Conservation (phyloP, 2,329 filamentous ascomycete genomes). For the Acrocalymma vagum region DNA sequence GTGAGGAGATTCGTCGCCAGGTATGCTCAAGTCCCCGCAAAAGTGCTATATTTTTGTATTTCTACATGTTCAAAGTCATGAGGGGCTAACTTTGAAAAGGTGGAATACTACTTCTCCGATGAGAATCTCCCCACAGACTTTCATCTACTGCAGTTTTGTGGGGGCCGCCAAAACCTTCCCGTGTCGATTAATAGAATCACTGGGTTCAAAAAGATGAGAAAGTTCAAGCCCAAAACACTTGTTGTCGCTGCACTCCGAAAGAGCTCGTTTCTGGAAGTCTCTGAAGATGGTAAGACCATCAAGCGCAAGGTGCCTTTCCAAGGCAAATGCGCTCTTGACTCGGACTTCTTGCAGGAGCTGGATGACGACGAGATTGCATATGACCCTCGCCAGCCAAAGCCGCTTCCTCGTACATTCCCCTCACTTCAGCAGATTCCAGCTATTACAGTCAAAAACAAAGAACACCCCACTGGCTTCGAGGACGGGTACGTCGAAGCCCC, state of each 20-base stretch:
- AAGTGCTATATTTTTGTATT: neutral
- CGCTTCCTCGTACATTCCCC: conserved; percentile 29
- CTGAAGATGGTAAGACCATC: conserved; percentile 52
- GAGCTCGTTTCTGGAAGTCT: conserved; percentile 52
- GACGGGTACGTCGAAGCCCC: conserved; percentile 84
- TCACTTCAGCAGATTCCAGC: conserved; percentile 37
- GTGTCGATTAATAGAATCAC: conserved; percentile 54
- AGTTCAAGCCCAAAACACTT: conserved; percentile 48
- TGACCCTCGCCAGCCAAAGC: conserved; percentile 33
- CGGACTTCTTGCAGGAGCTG: conserved; percentile 29
- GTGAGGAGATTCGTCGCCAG: conserved; percentile 36
- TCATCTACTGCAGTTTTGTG: conserved; percentile 52
- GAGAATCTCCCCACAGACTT: conserved; percentile 55
- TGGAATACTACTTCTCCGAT: conserved; percentile 61
- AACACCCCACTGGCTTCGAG: conserved; percentile 59
- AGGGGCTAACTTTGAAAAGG: conserved; percentile 35
- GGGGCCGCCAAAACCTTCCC: conserved; percentile 50
- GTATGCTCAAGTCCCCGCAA: no score
- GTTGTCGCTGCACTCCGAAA: conserved; percentile 53
- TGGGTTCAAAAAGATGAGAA: conserved; percentile 57
- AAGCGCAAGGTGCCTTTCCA: conserved; percentile 52
- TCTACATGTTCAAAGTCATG: neutral
- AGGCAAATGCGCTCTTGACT: conserved; percentile 38
- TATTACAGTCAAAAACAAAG: conserved; percentile 52
- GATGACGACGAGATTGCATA: conserved; percentile 38